Evolutionary conservation across 2,329 filamentous ascomycete species (phyloP).

Genomic region (Ascochyta fabae): DNA sequence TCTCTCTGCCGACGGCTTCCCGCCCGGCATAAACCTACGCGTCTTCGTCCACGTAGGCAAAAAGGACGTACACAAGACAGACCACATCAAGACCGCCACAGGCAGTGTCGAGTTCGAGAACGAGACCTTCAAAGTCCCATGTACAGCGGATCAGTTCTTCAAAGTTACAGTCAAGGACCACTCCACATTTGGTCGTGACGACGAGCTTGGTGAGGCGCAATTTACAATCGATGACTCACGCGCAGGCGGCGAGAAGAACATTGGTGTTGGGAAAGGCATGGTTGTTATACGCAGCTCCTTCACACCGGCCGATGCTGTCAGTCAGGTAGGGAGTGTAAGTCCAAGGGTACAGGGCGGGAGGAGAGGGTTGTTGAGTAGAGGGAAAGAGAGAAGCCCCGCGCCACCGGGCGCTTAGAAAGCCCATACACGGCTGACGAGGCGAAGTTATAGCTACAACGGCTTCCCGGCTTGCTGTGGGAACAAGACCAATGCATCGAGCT

Average conservation of each 20-base stretch:
- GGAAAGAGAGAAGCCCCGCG: slow-evolving; percentile 38
- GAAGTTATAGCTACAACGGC: not conserved
- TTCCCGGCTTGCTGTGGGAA: not conserved
- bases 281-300: slow-evolving; percentile 80
- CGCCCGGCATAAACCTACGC: slow-evolving; percentile 78
- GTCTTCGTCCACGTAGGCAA: slow-evolving; percentile 70
- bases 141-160: slow-evolving; percentile 84
- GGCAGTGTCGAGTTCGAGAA: slow-evolving; percentile 63
- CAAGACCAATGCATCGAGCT: not conserved
- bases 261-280: slow-evolving; percentile 74
- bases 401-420: slow-evolving; percentile 12
- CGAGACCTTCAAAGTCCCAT: slow-evolving; percentile 79
- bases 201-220: slow-evolving; percentile 81
- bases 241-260: slow-evolving; percentile 70
- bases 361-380: slow-evolving; percentile 56
- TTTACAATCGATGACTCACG: slow-evolving; percentile 89
- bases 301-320: slow-evolving; percentile 53
- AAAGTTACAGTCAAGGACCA: slow-evolving; percentile 86
- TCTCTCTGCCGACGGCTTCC: slow-evolving; percentile 78
- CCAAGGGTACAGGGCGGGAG: slow-evolving; percentile 31
- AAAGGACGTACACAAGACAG: slow-evolving; percentile 90
- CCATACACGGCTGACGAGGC: not conserved
- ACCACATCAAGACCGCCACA: slow-evolving; percentile 76
- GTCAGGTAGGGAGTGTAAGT: slow-evolving; percentile 43
- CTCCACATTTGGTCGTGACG: slow-evolving; percentile 81